These are phyloP conservation scores for Leishmania amazonensis DNA, from an alignment of 208 protist species.

Conservation along the genomic window DNA sequence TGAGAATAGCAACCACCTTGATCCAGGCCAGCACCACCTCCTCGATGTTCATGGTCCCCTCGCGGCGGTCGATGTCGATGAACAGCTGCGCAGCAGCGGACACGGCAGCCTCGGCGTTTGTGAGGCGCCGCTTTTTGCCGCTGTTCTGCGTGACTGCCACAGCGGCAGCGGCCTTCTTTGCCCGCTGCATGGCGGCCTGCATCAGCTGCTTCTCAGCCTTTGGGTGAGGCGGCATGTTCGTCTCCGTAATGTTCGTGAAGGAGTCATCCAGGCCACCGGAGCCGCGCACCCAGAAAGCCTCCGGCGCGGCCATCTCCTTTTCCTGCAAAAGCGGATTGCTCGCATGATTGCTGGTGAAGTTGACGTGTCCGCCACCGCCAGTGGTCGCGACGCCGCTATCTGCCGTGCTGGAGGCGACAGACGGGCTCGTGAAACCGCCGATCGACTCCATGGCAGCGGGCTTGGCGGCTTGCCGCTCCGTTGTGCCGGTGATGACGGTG, in stretches of 20 bases:
- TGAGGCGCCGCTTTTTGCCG: slow-evolving; percentile 13
- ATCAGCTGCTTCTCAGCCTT: slow-evolving; percentile 55
- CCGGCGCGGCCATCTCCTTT: slow-evolving; percentile 31
- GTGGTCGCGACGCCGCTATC: not conserved
- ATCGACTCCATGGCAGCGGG: not conserved
- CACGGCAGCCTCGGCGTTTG: slow-evolving; percentile 5
- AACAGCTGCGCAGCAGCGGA: slow-evolving; percentile 22
- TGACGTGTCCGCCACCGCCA: slow-evolving; percentile 9
- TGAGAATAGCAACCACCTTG: slow-evolving; percentile 49
- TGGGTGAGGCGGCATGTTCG: slow-evolving; percentile 29
- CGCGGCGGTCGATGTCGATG: slow-evolving; percentile 37
- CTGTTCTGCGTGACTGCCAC: slow-evolving; percentile 21
- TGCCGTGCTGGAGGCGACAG: slow-evolving; percentile 5
- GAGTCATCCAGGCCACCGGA: slow-evolving; percentile 48
- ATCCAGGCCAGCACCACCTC: slow-evolving; percentile 81
- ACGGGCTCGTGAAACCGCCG: not conserved
- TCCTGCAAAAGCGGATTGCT: slow-evolving; percentile 43
- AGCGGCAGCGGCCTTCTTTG: slow-evolving; percentile 31
- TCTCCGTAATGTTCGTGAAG: slow-evolving; percentile 36
- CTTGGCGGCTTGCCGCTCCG: not conserved
- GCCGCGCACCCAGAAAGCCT: slow-evolving; percentile 68
- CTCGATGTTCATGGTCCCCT: slow-evolving; percentile 69
- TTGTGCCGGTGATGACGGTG: not conserved
- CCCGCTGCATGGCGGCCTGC: slow-evolving; percentile 39
- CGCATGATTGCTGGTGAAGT: slow-evolving; percentile 44